Conservation (phyloP, 2,329 filamentous ascomycete species). For the Penicillium digitatum region DNA sequence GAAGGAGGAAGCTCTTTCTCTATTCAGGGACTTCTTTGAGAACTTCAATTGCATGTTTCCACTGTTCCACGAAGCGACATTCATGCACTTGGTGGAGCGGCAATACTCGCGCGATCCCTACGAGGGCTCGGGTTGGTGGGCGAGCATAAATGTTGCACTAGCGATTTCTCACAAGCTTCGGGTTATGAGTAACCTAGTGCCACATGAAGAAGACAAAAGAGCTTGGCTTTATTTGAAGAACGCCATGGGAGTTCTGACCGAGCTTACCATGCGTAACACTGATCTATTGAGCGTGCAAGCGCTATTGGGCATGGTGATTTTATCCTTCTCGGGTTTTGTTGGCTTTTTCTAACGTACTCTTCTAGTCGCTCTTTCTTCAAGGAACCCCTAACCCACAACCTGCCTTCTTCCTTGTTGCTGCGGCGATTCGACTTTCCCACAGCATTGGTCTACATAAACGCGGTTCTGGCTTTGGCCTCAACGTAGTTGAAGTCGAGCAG, state of each 20-base stretch:
- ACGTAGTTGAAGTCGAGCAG: constrained; percentile 91
- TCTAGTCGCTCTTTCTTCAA: constrained; percentile 79
- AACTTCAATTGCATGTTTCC: constrained; percentile 99
- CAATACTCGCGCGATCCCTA: constrained; percentile 93
- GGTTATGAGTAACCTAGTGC: constrained; percentile 91
- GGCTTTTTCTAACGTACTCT: constrained; percentile 7
- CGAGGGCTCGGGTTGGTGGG: constrained; percentile 96
- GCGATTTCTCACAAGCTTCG: constrained; percentile 90
- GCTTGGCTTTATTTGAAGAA: constrained; percentile 97
- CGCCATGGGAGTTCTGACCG: constrained; percentile 85
- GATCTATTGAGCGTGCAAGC: constrained; percentile 94
- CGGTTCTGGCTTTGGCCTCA: constrained; percentile 87
- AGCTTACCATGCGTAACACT: constrained; percentile 92
- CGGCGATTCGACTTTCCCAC: constrained; percentile 84
- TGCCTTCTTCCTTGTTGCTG: constrained; percentile 83
- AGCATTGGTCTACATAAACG: constrained; percentile 94
- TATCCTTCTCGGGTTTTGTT: neutral
- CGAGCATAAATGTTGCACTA: constrained; percentile 85
- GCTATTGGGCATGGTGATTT: constrained; percentile 72
- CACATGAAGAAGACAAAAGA: constrained; percentile 86
- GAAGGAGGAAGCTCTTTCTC: constrained; percentile 79
- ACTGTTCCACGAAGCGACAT: constrained; percentile 93
- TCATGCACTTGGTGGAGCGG: constrained; percentile 93
- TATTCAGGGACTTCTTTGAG: constrained; percentile 91
- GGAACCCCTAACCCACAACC: constrained; percentile 96